Evolutionary conservation across 140 eudicot genomes (phyloP).

Genomic region (Oenanthe javanica): DNA sequence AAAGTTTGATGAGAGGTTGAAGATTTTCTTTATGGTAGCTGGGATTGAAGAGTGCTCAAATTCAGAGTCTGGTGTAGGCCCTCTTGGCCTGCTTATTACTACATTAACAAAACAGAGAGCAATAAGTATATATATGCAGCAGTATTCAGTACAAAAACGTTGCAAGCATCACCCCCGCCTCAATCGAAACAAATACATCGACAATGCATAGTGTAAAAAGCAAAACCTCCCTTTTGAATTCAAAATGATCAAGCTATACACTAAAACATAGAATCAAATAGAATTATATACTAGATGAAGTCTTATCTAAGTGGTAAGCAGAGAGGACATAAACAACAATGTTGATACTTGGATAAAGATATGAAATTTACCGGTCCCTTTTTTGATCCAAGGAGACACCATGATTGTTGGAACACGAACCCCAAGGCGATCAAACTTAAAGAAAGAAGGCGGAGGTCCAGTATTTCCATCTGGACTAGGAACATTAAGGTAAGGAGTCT

Average conservation of each 20-base stretch:
- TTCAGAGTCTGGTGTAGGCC: slow-evolving; percentile 80
- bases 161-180: background rate
- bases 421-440: slow-evolving; percentile 89
- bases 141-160: too few relatives aligned
- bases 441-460: slow-evolving; percentile 87
- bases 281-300: background rate
- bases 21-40: slow-evolving; percentile 86
- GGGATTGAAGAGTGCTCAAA: slow-evolving; percentile 95
- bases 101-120: slow-evolving; percentile 13
- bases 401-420: slow-evolving; percentile 92
- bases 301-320: background rate
- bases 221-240: background rate
- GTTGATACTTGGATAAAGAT: background rate
- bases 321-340: background rate
- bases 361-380: slow-evolving; percentile 71
- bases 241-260: background rate
- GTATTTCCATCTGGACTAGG: slow-evolving; percentile 97
- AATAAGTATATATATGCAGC: background rate
- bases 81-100: slow-evolving; percentile 83
- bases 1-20: slow-evolving; percentile 77
- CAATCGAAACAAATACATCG: background rate
- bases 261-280: background rate
- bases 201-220: background rate
- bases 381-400: slow-evolving; percentile 99
- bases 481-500: slow-evolving; percentile 70